Base-by-base conservation (phyloP, 2,329 filamentous ascomycete species). In the Diaporthe aspalathi region DNA sequence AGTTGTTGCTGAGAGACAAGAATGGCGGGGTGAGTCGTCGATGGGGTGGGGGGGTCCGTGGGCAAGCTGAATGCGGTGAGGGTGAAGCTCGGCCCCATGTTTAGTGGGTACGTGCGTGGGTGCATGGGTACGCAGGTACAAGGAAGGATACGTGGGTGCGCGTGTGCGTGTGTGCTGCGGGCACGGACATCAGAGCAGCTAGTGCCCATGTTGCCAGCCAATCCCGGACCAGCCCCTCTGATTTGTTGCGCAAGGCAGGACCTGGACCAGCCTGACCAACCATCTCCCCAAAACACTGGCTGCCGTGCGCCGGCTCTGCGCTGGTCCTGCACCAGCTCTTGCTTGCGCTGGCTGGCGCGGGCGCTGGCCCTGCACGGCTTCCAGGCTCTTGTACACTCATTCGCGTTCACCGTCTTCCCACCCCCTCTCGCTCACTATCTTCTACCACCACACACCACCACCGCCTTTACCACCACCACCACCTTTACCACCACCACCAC, bases 151-250 rank as follows among this genome's bases (percentile, higher is more conserved):
- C 57, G n/a, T 47, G 60, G 57, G 27, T 47, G 29, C 24, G 8
- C 24, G 43, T 27, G 43, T 32, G 32, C 8, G 32, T 8, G 32
- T 32, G 6, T 7, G 24, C 20, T 45, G n/a, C 29, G 60, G 60
- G 60, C 60, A 65, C 60, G 60, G 60, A 65, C 60, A 50, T 45
- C 29, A 65, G 50, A 50, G 60, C 29, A 50, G 60, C 43, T 65
- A 65, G 60, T 65, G 60, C 60, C n/a, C 45, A 27, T 5, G 45
- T 50, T 50, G 60, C 38, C 45, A 65, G 60, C 60, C 60, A 65
- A 65, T 65, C 60, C 60, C 60, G 32, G 60, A 65, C 60, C 60
- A 65, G 60, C 60, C 60, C 60, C 60, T 65, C 60, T 65, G 60
- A 65, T 65, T 65, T 65, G 60, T 50, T 65, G 60, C 45, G 45